Conservation (phyloP, 2,329 filamentous ascomycete genomes). For the Diaporthe sp. region DNA sequence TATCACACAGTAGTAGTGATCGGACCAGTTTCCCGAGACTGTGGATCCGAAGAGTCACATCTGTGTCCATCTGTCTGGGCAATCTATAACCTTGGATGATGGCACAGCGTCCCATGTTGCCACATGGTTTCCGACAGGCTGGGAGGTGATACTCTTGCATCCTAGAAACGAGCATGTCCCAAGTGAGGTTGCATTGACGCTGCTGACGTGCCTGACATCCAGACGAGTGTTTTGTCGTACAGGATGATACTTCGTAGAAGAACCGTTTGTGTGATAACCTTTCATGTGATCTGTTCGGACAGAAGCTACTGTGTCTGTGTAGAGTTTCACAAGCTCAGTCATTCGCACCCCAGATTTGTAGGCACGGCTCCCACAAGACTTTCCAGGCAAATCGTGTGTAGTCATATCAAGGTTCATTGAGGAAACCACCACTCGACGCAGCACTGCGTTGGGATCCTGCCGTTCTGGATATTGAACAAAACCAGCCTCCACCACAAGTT, state of each 20-base stretch:
- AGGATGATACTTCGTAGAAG: not conserved
- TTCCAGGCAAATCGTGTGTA: not conserved
- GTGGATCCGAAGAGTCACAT: conserved; percentile 1
- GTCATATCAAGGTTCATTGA: not conserved
- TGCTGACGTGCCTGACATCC: not conserved
- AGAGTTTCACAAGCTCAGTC: too few species aligned
- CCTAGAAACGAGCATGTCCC: not conserved
- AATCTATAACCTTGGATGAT: not conserved
- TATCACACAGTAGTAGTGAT: not conserved
- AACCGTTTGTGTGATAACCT: too few species aligned
- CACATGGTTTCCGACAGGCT: not conserved
- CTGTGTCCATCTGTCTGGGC: not conserved
- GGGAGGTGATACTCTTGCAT: not conserved
- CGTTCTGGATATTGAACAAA: not conserved
- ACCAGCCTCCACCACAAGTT: not conserved
- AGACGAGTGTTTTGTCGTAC: too few species aligned
- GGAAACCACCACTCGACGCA: not conserved
- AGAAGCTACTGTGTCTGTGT: not conserved
- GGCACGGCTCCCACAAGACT: not conserved
- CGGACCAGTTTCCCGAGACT: not conserved
- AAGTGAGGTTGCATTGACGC: not conserved
- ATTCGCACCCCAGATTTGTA: not conserved
- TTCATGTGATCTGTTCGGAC: not conserved
- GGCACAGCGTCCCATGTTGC: not conserved
- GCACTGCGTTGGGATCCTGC: too few species aligned